Conservation (phyloP, 139 green algal genomes). For the Coelastrella sp. region DNA sequence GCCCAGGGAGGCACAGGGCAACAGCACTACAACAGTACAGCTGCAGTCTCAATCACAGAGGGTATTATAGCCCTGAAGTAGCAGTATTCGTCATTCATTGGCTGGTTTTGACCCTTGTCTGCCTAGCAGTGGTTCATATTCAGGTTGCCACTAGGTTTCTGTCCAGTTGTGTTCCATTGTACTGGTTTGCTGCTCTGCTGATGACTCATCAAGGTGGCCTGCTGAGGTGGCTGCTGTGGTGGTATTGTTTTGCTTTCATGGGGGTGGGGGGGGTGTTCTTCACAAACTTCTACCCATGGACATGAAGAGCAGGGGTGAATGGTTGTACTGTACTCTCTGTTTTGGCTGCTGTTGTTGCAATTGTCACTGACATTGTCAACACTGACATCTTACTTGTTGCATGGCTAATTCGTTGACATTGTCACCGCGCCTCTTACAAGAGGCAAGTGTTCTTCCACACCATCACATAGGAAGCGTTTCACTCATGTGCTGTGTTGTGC, state of each 20-base stretch:
- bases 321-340: no score
- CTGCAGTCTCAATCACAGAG: not conserved
- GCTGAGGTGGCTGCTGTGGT: constrained; percentile 58
- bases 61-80: constrained; percentile 48
- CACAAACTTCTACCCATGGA: constrained; percentile 86
- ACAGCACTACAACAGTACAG: not conserved
- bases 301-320: no score
- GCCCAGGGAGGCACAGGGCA: no score
- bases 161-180: constrained; percentile 77
- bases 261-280: constrained; percentile 75
- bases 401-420: no score
- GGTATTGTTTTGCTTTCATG: constrained; percentile 71
- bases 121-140: constrained; percentile 85
- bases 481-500: no score
- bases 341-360: no score
- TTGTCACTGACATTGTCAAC: no score
- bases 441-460: no score
- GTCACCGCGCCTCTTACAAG: no score
- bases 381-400: no score
- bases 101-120: constrained; percentile 71
- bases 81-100: constrained; percentile 81
- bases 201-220: not conserved
- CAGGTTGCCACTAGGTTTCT: constrained; percentile 87
- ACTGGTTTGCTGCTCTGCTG: constrained; percentile 77
- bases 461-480: no score